Evolutionary conservation across 306 rosid genomes (phyloP).

Genomic region (Canavalia gladiata): DNA sequence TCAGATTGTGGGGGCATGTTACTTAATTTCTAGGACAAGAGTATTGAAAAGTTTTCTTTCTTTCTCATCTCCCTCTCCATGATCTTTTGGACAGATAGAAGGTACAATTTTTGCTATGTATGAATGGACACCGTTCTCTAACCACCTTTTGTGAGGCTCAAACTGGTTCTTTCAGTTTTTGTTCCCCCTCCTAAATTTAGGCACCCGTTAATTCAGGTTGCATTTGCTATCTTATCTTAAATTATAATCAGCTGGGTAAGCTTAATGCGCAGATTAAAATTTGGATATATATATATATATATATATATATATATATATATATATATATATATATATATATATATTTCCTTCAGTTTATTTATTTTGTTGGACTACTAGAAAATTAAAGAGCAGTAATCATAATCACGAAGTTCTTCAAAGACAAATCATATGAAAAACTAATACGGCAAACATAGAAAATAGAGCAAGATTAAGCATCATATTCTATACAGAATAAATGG

Average conservation of each 20-base stretch:
- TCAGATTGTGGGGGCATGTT: background rate
- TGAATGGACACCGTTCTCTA: conserved; percentile 51
- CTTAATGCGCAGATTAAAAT: background rate
- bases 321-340: no score
- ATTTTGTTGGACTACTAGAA: no score
- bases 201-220: conserved; percentile 27
- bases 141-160: conserved; percentile 30
- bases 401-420: no score
- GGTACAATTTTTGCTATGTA: conserved; percentile 45
- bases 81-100: background rate
- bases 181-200: conserved; percentile 40
- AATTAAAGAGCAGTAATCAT: no score
- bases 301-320: no score
- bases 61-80: background rate
- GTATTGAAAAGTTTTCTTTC: background rate
- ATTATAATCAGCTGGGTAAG: background rate
- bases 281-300: background rate
- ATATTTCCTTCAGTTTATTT: no score
- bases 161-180: conserved; percentile 16
- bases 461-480: background rate
- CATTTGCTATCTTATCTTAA: conserved; percentile 19
- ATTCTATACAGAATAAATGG: background rate
- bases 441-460: no score
- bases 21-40: background rate
- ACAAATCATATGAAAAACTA: no score